These are phyloP conservation scores for Stagonosporopsis vannaccii DNA, from an alignment of 2,329 filamentous ascomycete genomes.

Conservation along the genomic window DNA sequence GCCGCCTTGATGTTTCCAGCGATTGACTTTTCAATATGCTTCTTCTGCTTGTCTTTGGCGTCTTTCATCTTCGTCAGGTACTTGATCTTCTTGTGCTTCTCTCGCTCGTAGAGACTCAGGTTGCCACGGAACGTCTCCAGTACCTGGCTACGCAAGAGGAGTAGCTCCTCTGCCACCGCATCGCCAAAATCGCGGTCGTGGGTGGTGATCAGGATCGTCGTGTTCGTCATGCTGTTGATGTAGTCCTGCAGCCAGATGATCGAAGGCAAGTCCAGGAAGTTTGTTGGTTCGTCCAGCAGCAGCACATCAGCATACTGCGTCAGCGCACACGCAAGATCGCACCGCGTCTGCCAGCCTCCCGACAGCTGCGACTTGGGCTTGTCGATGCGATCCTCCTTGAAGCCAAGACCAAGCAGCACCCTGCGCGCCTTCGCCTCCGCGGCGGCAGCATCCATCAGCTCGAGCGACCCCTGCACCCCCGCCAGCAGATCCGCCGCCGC, in stretches of 20 bases:
- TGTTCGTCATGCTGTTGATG: conserved; percentile 63
- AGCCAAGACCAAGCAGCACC: conserved; percentile 71
- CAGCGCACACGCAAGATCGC: conserved; percentile 61
- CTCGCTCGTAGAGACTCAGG: conserved; percentile 73
- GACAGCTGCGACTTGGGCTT: conserved; percentile 72
- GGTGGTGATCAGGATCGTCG: conserved; percentile 79
- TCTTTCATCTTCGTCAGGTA: conserved; percentile 79
- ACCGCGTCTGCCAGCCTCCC: conserved; percentile 64
- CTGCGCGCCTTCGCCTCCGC: conserved; percentile 71
- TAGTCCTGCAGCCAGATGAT: conserved; percentile 86
- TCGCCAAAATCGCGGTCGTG: conserved; percentile 85
- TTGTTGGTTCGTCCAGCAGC: conserved; percentile 86
- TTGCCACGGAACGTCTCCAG: conserved; percentile 79
- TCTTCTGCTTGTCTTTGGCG: conserved; percentile 79
- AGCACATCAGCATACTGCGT: conserved; percentile 78
- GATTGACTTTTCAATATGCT: conserved; percentile 82
- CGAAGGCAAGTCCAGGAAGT: conserved; percentile 81
- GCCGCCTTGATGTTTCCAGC: conserved; percentile 76
- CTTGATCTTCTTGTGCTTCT: conserved; percentile 71
- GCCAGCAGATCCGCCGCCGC: conserved; percentile 73
- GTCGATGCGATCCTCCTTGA: conserved; percentile 67
- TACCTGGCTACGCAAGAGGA: conserved; percentile 75
- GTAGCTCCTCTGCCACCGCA: conserved; percentile 75
- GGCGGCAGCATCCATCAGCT: conserved; percentile 65
- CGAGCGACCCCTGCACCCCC: conserved; percentile 72